These are phyloP conservation scores for Earliella scabrosa DNA, from an alignment of 1,284 basidiomycete species.

Conservation along the genomic window DNA sequence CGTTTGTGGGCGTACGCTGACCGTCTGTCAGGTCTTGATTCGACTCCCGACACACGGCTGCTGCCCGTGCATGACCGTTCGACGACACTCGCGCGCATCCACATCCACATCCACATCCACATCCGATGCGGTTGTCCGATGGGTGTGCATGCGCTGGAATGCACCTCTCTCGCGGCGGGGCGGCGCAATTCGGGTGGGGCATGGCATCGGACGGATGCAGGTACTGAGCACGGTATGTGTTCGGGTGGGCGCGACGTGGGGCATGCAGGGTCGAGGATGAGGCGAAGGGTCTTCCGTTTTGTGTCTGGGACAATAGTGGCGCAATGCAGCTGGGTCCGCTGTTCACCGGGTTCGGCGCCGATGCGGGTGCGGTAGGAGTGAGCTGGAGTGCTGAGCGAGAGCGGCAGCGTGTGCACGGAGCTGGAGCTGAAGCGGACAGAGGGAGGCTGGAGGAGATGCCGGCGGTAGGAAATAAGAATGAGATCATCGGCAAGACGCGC, in stretches of 20 bases:
- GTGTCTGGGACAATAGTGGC: not conserved
- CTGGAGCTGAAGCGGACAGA: not conserved
- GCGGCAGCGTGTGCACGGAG: not conserved
- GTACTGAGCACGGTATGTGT: conserved; percentile 13
- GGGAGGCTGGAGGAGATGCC: not conserved
- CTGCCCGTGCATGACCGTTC: not conserved
- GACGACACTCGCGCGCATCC: too few species aligned
- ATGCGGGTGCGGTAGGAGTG: too few species aligned
- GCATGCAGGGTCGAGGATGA: too few species aligned
- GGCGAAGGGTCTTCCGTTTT: too few species aligned
- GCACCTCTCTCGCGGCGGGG: not conserved
- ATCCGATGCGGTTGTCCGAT: too few species aligned
- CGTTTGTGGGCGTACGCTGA: conserved; percentile 59
- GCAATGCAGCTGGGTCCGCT: not conserved
- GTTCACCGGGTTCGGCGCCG: too few species aligned
- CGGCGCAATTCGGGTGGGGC: conserved; percentile 2
- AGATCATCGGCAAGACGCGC: not conserved
- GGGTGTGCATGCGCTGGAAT: too few species aligned
- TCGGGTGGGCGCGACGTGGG: too few species aligned
- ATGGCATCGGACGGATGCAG: conserved; percentile 3
- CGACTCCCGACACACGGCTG: conserved; percentile 6
- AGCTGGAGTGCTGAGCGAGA: not conserved
- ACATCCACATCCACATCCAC: too few species aligned
- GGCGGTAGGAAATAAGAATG: not conserved
- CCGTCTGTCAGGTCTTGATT: conserved; percentile 73